Evolutionary conservation across 2,329 filamentous ascomycete genomes (phyloP), one percentile per base, ranked within the genome.

Genomic region (Tolypocladium paradoxum): DNA sequence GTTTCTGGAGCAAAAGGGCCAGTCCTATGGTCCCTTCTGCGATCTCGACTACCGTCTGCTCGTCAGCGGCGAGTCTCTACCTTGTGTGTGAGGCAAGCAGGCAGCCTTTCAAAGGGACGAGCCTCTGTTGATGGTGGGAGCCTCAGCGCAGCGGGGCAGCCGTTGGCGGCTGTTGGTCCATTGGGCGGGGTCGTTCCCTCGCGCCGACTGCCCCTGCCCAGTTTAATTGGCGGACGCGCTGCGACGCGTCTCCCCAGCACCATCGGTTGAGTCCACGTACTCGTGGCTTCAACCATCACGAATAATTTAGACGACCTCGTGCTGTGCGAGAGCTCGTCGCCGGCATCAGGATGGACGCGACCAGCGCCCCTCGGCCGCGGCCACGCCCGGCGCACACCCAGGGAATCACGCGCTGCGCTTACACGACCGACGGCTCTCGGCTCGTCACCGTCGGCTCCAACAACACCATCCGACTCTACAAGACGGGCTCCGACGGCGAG

Each of bases 401-500:
- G 52, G 95, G 95, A 58, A 82, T 84, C 54, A 97, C 95, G 2
- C 90, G 84, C 61, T 84, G 95, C 60, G 82, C 87, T 58, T 97
- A 97, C 71, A 96, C 91, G 1, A 88, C 90, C 7, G 85, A 95
- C 68, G 93, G 95, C 57, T 81, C 79, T 60, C 88, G 87, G 62
- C 78, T 99, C 54, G 83, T 97, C 59, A 97, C 93, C 12, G 91
- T 90, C 56, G 93, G 93, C 58, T 87, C 89, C 55, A 96, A 97
- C 73, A 95, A 95, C 64, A 90, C 89, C 8, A 90, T 96, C 63
- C 88, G 95, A 49, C 82, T 97, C 49, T 99, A 95, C 74, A 88
- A 86, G 60, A 93, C 91, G 16, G 90, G 89, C 55, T 93, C 87
- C 38, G 88, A 95, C 72, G 91, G 90, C 61, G 93, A 99, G 68